Evolutionary conservation across 1,139 yeast species (phyloP), one percentile per base, ranked within the genome.

Genomic region (Meyerozyma athensensis): DNA sequence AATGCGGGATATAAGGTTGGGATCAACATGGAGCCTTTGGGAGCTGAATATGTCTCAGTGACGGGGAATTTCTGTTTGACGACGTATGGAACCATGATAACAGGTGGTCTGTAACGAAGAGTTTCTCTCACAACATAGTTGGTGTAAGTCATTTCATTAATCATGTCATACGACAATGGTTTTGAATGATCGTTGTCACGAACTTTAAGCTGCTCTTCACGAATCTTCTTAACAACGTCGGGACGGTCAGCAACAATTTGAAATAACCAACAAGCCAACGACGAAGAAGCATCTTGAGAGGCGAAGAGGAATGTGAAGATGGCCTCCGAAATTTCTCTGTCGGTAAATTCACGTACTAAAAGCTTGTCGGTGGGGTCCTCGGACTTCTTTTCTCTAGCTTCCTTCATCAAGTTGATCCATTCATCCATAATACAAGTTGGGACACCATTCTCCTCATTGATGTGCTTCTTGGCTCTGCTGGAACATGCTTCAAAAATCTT

Each of bases 261-360:
- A 79, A 90, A 92, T 56, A 92, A 74, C 98, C 98, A 92, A 63
- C 97, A 90, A 46, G 96, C 95, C 51, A 95, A 81, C n/a, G 96
- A 86, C 3, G 97, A 87, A 6, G 97, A 85, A 22, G 98, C 98
- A 65, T 92, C 98, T 67, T 92, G 98, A 7, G 96, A 85, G 19
- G 98, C 98, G 63, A 92, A 92, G 61, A 92, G 72, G 63, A 92
- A 92, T 16, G 98, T 92, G 73, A 92, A 92, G 48, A 92, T 79
- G 39, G 95, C 95, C 68, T 92, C 97, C 23, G 96, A 86, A 52
- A 92, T 90, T 63, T 92, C 98, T 61, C 74, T 82, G 67, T 90
- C 81, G 45, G 92, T 65, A 67, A 92, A 92, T 47, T 85, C 92
- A 59, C 97, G 81, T 48, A 87, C 77, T 47, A 77, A 67, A 33